Evolutionary conservation across 2,329 filamentous ascomycete species (phyloP).

Genomic region (Penicillium janthinellum): DNA sequence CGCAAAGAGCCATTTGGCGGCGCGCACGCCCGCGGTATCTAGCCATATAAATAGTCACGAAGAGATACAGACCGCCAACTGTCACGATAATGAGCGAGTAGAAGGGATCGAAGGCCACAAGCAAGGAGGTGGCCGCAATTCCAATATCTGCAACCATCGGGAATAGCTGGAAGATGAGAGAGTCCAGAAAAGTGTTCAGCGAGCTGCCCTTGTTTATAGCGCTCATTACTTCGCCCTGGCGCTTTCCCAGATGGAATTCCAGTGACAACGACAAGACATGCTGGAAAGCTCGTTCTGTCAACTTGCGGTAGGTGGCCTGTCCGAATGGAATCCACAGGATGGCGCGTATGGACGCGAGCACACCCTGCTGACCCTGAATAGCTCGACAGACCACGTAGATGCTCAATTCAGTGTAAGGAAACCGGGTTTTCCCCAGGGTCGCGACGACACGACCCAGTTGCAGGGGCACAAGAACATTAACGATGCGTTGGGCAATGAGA

Average conservation of each 20-base stretch:
- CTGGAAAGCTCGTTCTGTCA: background rate
- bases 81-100: background rate
- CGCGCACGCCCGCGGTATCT: background rate
- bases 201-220: constrained; percentile 65
- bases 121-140: constrained; percentile 56
- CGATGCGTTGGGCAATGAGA: background rate
- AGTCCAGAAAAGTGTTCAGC: constrained; percentile 60
- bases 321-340: background rate
- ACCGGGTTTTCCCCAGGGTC: background rate
- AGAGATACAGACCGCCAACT: background rate
- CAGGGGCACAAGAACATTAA: background rate
- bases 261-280: constrained; percentile 49
- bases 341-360: background rate
- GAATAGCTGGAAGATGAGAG: background rate
- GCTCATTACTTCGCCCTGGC: constrained; percentile 65
- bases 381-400: background rate
- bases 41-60: background rate
- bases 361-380: background rate
- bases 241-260: constrained; percentile 68
- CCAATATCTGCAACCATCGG: constrained; percentile 59
- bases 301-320: background rate
- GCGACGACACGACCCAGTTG: background rate
- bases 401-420: background rate
- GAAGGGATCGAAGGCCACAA: constrained; percentile 53
- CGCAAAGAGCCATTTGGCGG: background rate